Conservation (phyloP, 148 eudicot species). For the Simmondsia chinensis region DNA sequence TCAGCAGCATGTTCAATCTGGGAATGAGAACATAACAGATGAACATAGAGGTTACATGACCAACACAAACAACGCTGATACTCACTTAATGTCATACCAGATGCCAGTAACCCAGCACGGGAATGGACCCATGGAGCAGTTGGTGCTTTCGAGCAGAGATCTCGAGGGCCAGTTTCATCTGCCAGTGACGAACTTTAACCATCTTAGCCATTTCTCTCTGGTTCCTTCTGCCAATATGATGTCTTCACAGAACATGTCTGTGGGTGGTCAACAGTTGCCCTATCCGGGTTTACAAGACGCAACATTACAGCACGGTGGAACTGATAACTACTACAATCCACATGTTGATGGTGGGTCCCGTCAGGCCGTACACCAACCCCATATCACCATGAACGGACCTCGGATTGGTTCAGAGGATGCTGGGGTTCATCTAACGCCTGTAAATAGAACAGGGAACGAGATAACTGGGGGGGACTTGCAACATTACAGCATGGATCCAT, state of each 20-base stretch:
- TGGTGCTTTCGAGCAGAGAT: constrained; percentile 24
- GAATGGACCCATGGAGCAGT: constrained; percentile 16
- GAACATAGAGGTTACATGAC: constrained; percentile 23
- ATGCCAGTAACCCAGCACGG: constrained; percentile 21
- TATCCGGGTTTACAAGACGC: constrained; percentile 27
- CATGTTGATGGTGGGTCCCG: constrained; percentile 27
- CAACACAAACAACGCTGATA: constrained; percentile 23
- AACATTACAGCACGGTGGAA: constrained; percentile 26
- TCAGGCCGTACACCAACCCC: constrained; percentile 24
- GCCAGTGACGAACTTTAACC: constrained; percentile 20
- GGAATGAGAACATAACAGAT: constrained; percentile 13
- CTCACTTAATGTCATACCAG: constrained; percentile 16
- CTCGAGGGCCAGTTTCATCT: constrained; percentile 24
- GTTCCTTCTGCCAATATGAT: constrained; percentile 24
- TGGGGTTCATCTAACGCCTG: constrained; percentile 21
- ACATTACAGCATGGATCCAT: constrained; percentile 26
- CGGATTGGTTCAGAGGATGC: constrained; percentile 21
- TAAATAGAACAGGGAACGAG: constrained; percentile 22
- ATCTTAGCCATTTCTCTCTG: constrained; percentile 22
- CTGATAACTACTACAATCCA: constrained; percentile 24
- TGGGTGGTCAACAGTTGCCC: constrained; percentile 17
- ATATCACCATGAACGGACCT: constrained; percentile 15
- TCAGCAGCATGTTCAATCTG: constrained; percentile 16
- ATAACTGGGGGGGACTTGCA: constrained; percentile 27
- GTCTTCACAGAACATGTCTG: constrained; percentile 17